phyloP scores from a whole-genome alignment of 768 basidiomycete genomes.

The Chalciporus piperatus region DNA sequence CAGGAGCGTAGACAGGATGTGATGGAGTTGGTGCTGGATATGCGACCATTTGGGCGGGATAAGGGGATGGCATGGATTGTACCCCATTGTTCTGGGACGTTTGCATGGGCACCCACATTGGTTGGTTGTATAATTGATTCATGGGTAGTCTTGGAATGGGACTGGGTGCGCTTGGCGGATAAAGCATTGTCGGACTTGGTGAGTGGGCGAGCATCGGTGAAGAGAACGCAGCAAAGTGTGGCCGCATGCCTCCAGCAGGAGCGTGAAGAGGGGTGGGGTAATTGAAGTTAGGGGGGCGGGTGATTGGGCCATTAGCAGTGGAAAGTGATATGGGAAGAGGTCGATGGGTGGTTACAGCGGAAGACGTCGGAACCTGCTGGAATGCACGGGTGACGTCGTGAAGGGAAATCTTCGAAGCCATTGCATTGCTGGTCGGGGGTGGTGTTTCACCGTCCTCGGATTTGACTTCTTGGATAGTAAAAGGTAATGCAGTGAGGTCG shows the following conservation, averaged over 20 bases:
- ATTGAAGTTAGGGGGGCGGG: constrained; percentile 26
- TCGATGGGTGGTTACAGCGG: constrained; percentile 45
- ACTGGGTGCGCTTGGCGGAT: constrained; percentile 58
- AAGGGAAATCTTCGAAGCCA: constrained; percentile 71
- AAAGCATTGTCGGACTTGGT: constrained; percentile 65
- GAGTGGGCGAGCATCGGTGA: constrained; percentile 74
- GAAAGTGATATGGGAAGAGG: constrained; percentile 50
- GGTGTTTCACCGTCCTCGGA: constrained; percentile 83
- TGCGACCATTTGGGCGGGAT: constrained; percentile 60
- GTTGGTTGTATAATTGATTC: constrained; percentile 59
- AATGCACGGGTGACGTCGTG: constrained; percentile 85
- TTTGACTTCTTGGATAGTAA: constrained; percentile 81
- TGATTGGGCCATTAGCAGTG: constrained; percentile 32
- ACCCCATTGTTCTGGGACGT: constrained; percentile 48
- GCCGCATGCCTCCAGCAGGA: constrained; percentile 47
- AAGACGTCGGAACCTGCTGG: constrained; percentile 75
- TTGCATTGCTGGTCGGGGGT: constrained; percentile 55
- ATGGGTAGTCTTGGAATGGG: constrained; percentile 63
- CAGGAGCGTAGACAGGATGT: constrained; percentile 46
- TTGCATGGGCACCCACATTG: constrained; percentile 63
- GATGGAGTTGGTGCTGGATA: constrained; percentile 55
- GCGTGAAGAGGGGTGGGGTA: constrained; percentile 42
- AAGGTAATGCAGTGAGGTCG: constrained; percentile 75
- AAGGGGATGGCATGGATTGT: constrained; percentile 57
- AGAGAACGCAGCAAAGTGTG: constrained; percentile 56